Evolutionary conservation across 2,329 filamentous ascomycete genomes (phyloP).

Genomic region (Hypomyces rosellus): DNA sequence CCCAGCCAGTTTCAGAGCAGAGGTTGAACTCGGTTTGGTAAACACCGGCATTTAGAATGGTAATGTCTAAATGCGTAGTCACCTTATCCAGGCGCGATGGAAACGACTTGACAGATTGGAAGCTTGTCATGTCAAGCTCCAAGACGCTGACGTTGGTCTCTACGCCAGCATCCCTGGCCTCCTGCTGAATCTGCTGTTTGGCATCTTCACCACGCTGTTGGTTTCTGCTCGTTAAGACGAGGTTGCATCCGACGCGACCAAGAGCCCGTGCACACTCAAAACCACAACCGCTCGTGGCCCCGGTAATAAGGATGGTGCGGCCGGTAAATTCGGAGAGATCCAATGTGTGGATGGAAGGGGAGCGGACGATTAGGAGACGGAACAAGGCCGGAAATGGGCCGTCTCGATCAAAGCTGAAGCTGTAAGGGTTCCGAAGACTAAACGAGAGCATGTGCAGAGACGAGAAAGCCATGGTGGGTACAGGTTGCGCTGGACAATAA

Average conservation of each 20-base stretch:
- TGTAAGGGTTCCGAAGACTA: background rate
- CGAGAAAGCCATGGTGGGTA: background rate
- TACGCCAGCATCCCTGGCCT: background rate
- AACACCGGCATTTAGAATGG: constrained; percentile 30
- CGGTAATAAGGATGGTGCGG: constrained; percentile 15
- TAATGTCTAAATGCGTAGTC: constrained; percentile 18
- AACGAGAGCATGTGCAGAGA: background rate
- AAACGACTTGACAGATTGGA: constrained; percentile 18
- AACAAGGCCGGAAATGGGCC: background rate
- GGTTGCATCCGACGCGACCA: background rate
- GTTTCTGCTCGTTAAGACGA: background rate
- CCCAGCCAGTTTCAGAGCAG: constrained; percentile 20
- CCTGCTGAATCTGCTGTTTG: background rate
- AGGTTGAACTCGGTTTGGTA: constrained; percentile 12
- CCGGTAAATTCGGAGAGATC: background rate
- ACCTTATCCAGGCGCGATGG: constrained; percentile 8
- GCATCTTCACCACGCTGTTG: background rate
- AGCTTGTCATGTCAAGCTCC: constrained; percentile 9
- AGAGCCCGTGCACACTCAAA: constrained; percentile 16
- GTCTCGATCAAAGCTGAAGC: background rate
- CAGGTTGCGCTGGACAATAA: background rate
- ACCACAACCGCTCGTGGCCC: constrained; percentile 21
- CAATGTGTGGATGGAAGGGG: background rate
- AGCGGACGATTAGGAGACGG: background rate
- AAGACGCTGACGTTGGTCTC: background rate